Evolutionary conservation across 2,329 filamentous ascomycete genomes (phyloP), one percentile per base, ranked within the genome.

Genomic region (Paraconiothyrium brasiliense): DNA sequence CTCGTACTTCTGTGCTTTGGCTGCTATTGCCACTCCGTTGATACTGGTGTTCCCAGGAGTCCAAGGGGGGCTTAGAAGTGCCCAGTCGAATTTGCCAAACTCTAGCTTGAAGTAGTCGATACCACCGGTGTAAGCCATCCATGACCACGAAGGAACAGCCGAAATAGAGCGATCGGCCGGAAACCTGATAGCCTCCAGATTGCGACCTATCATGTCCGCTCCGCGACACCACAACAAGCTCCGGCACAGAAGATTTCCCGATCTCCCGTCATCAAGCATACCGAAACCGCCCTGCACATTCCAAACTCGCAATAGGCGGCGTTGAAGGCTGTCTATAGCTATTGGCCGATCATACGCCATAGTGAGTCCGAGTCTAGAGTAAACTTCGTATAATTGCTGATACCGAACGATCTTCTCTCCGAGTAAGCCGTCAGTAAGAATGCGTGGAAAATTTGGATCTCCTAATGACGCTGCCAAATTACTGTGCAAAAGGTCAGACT

Each of bases 251-350:
- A 54, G n/a, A 8, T 24, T 39, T 20, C 24, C 3, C 2, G 13
- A 4, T 7, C 7, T 27, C n/a, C 32, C 22, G 13, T 44, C 51
- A 16, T 54, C 51, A n/a, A 54, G 20, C 9, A 54, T 44, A 1
- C 51, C 51, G 39, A 68, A 78, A 0, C 68, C 73, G 2, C 75
- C 78, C 1, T 44, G 52, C 0, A 71, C 65, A 0, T 61, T 37
- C 9, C 78, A 63, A 0, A 64, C 63, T 0, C 46, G 27, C 0
- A 73, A 58, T 1, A 80, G 65, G 0, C 77, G 68, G 16, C 69
- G 70, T 43, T 79, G 67, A 0, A 80, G 63, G 0, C 76, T 77
- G 0, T 62, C 63, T 1, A 80, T 73, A 0, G 75, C 78, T 3
- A 73, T 51, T 0, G 76, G 71, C 1, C 76, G 66, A 49, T 80